Evolutionary conservation across 2,329 filamentous ascomycete species (phyloP), one percentile per base, ranked within the genome.

Genomic region (Xylariaceae sp.): DNA sequence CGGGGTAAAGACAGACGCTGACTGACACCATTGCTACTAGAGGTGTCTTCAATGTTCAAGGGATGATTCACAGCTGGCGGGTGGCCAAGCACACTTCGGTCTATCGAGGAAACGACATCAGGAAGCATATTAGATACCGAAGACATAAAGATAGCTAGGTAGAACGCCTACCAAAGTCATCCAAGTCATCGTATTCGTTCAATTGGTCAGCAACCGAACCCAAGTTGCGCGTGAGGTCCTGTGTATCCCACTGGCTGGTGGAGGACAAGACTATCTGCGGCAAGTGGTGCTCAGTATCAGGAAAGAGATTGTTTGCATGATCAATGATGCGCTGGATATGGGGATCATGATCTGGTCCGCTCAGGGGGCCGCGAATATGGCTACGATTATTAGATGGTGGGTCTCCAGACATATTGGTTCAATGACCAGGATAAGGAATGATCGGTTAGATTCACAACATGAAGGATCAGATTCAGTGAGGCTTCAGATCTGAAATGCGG

Each of bases 321-420:
- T 67, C 61, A 47, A 71, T 69, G 35, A 72, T 71, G 50, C 65
- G 70, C 56, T 71, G 70, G 9, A 68, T 66, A 60, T 70, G 65
- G 56, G 62, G 66, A 55, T 72, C 69, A 37, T 61, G 64, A 8
- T 61, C 60, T 13, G 37, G 42, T 53, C 57, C 55, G 35, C 56
- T 59, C 18, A 63, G 51, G 49, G 62, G 67, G 37, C 62, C 62
- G 55, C 70, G 65, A 15, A 61, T 51, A 59, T 61, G 64, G 53
- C 56, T 44, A 11, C 52, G 60, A 35, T 56, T 58, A 17, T 54
- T 57, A 15, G 53, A 17, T 39, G 58, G 52, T 47, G 52, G 17
- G n/a, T 56, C 58, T 35, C 53, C 55, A 59, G 68, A 66, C 70
- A 72, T 72, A 56, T 10, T 23, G 44, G 44, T 15, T 34, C 3